Conservation (phyloP, 2,329 filamentous ascomycete species). For the Aspergillus flavus region DNA sequence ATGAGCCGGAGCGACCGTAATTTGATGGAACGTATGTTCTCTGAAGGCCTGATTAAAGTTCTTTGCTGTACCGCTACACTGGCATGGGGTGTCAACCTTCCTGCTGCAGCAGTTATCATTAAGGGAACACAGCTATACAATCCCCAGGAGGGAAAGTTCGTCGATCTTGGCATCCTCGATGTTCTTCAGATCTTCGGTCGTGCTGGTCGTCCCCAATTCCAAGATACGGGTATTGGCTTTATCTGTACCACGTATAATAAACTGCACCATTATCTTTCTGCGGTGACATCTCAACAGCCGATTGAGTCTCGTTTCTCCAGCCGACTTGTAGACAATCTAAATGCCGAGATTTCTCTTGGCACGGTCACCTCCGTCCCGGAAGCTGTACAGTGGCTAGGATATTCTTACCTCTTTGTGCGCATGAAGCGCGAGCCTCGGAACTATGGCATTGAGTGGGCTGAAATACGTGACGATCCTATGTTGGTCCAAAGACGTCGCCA, state of each 20-base stretch:
- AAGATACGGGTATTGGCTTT: constrained; percentile 96
- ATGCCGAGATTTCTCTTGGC: constrained; percentile 89
- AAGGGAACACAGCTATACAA: constrained; percentile 98
- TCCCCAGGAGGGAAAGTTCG: constrained; percentile 92
- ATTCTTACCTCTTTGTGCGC: constrained; percentile 94
- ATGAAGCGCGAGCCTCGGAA: constrained; percentile 90
- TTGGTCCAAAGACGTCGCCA: constrained; percentile 84
- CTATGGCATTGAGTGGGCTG: constrained; percentile 94
- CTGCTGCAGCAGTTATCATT: constrained; percentile 94
- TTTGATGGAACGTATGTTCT: constrained; percentile 90
- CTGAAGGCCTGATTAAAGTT: constrained; percentile 89
- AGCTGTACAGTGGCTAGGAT: constrained; percentile 95
- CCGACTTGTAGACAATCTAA: constrained; percentile 93
- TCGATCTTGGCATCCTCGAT: constrained; percentile 93
- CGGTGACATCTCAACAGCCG: constrained; percentile 92
- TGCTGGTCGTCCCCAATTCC: constrained; percentile 95
- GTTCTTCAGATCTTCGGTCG: constrained; percentile 98
- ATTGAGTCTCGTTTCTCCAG: constrained; percentile 97
- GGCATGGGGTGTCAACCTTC: constrained; percentile 98
- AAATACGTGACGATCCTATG: constrained; percentile 83
- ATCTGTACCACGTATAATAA: constrained; percentile 97
- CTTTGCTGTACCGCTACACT: constrained; percentile 97
- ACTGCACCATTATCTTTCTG: constrained; percentile 83
- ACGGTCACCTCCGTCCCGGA: constrained; percentile 94
- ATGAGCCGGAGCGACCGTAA: constrained; percentile 95